Base-by-base conservation (phyloP, 169 alveolate species). In the Cryptosporidium meleagridis region DNA sequence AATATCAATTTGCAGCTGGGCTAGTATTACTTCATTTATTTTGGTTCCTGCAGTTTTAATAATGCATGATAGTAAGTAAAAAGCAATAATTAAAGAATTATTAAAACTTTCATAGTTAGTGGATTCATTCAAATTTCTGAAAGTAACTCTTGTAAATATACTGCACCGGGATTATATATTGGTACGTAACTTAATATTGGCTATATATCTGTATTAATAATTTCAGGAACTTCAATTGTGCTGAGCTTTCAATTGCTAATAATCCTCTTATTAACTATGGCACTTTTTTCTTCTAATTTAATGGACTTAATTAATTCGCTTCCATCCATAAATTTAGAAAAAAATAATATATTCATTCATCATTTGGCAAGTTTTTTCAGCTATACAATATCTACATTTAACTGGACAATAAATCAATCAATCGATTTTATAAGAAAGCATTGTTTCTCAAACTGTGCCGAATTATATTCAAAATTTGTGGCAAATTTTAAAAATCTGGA, bases 121-220 rank as follows among this genome's bases (percentile, higher is more conserved):
- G 89, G 89, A 29, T 80, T 80, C 59, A 80, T 80, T 18, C 21
- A 23, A 5, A 80, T 80, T 9, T 59, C 89, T 44, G 89, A 80
- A 48, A 80, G 80, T 61, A 80, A 80, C 53, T 37, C 89, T 7
- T 80, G 89, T 48, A 80, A 80, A 67, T 41, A 45, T 41, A 80
- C 89, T 21, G 89, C 89, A 8, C 89, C 89, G 33, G 89, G 89
- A 44, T 14, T 80, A 61, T 80, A 45, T 45, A 80, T 80, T n/a
- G 89, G 89, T 80, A 45, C 35, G 89, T 62, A 53, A 16, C 26
- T 72, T 8, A 16, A 31, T 29, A 31, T 26, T 18, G n/a, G 21
- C 1, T 16, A 61, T 37, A 35, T 26, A 44, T 23, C 67, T 61
- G 23, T 16, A 21, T n/a, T 53, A 8, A 80, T 65, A 80, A 65